Evolutionary conservation across 176 grass and related monocot genomes (phyloP).

Genomic region (maize (Zea mays)): Zm-B73-REFERENCE-NAM-5.0 NC_050099.1:247902001-247902500

Average conservation of each 20-base stretch:
- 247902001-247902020: slow-evolving; percentile 74
- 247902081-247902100: slow-evolving; percentile 73
- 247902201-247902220: slow-evolving; percentile 86
- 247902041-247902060: slow-evolving; percentile 84
- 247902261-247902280: slow-evolving; percentile 75
- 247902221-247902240: slow-evolving; percentile 71
- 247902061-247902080: slow-evolving; percentile 83
- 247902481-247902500: slow-evolving; percentile 62
- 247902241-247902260: slow-evolving; percentile 63
- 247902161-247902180: slow-evolving; percentile 66
- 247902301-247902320: slow-evolving; percentile 81
- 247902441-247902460: slow-evolving; percentile 73
- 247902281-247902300: slow-evolving; percentile 54
- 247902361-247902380: slow-evolving; percentile 71
- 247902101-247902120: slow-evolving; percentile 92
- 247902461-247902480: slow-evolving; percentile 64
- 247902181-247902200: slow-evolving; percentile 73
- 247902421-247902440: slow-evolving; percentile 90
- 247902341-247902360: slow-evolving; percentile 64
- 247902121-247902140: slow-evolving; percentile 67
- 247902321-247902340: slow-evolving; percentile 87
- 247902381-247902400: slow-evolving; percentile 70
- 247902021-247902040: slow-evolving; percentile 78
- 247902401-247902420: slow-evolving; percentile 80
- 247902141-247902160: slow-evolving; percentile 76